Evolutionary conservation across 768 basidiomycete genomes (phyloP).

Genomic region (Leccinum ochraceum): DNA sequence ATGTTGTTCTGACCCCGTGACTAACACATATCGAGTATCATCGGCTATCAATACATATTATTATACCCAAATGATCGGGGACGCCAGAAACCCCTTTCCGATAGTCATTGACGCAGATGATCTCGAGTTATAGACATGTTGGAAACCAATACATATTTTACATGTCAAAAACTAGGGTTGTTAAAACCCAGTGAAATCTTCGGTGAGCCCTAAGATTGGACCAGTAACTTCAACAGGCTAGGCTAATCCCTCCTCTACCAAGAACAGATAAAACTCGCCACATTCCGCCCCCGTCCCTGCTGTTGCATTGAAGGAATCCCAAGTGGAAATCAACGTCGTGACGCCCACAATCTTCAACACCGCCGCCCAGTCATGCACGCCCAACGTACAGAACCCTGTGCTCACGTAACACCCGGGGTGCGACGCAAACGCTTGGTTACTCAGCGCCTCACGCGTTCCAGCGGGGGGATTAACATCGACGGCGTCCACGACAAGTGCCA

Average conservation of each 20-base stretch:
- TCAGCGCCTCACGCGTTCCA: background rate
- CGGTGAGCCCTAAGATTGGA: too few species aligned
- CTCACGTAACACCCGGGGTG: background rate
- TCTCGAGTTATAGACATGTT: background rate
- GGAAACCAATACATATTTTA: background rate
- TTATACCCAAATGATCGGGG: conserved; percentile 77
- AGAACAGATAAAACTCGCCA: conserved; percentile 13
- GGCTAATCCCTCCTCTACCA: conserved; percentile 11
- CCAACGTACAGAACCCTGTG: conserved; percentile 44
- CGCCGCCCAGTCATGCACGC: conserved; percentile 37
- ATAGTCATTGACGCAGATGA: background rate
- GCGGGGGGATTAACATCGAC: conserved; percentile 19
- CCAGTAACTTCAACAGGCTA: background rate
- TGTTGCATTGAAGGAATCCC: conserved; percentile 17
- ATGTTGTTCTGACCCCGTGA: conserved; percentile 2
- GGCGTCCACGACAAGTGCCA: conserved; percentile 38
- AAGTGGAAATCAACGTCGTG: conserved; percentile 15
- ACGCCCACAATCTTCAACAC: conserved; percentile 36
- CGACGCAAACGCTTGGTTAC: background rate
- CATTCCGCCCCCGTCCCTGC: conserved; percentile 13
- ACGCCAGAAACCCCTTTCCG: conserved; percentile 49
- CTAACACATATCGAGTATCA: conserved; percentile 58
- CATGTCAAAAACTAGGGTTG: background rate
- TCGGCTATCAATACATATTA: conserved; percentile 68
- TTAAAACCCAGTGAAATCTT: background rate